phyloP scores from a whole-genome alignment of 2,329 filamentous ascomycete species.

The Aspergillus melleus region DNA sequence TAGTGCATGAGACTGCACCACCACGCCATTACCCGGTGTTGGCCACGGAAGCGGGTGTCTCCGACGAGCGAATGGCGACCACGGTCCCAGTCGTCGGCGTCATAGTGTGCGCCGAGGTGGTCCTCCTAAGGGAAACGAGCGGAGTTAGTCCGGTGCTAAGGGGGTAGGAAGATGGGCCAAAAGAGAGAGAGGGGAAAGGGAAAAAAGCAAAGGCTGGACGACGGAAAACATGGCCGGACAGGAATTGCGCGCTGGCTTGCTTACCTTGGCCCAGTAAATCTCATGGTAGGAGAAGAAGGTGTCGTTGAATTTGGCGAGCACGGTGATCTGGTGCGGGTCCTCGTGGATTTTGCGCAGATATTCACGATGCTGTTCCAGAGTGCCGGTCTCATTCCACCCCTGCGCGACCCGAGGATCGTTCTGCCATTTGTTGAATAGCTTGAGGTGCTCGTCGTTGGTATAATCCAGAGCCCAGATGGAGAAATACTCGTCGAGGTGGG shows the following conservation, averaged over 20 bases:
- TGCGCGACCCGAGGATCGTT: slow-evolving; percentile 77
- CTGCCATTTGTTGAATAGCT: slow-evolving; percentile 75
- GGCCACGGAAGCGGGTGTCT: slow-evolving; percentile 54
- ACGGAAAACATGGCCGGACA: neutral
- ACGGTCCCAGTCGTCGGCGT: slow-evolving; percentile 57
- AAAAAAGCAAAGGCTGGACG: neutral
- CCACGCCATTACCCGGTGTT: slow-evolving; percentile 58
- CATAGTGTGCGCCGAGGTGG: slow-evolving; percentile 60
- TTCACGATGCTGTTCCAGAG: slow-evolving; percentile 69
- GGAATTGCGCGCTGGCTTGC: slow-evolving; percentile 3
- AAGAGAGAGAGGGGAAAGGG: neutral
- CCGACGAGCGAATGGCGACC: slow-evolving; percentile 62
- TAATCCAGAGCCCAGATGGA: slow-evolving; percentile 73
- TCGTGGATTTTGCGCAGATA: slow-evolving; percentile 68
- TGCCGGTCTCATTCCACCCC: slow-evolving; percentile 77
- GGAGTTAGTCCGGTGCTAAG: neutral
- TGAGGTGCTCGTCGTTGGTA: slow-evolving; percentile 61
- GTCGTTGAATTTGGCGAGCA: slow-evolving; percentile 71
- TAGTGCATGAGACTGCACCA: slow-evolving; percentile 60
- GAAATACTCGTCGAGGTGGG: slow-evolving; percentile 72
- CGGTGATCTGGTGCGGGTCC: slow-evolving; percentile 69
- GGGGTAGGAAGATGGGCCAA: neutral
- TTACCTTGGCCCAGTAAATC: slow-evolving; percentile 71
- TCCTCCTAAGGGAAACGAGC: slow-evolving; percentile 50
- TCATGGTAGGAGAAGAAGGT: slow-evolving; percentile 75